Percentiles rank a stretch among this genome's conserved stretches.
Conservation (phyloP, 176 grass and related monocot genomes). For the Coix lacrymajobi region DNA sequence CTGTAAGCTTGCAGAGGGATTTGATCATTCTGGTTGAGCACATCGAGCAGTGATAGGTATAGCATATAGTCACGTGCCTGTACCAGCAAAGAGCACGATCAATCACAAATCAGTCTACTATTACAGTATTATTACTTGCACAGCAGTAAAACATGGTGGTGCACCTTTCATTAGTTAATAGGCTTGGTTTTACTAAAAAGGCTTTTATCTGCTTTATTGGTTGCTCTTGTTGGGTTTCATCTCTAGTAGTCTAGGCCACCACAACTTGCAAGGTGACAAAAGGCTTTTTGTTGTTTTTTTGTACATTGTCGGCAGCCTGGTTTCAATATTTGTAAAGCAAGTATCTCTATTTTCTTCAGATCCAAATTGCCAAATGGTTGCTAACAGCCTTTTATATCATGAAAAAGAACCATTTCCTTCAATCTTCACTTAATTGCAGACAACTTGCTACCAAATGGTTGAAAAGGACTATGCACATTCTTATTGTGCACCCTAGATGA, state of each 20-base stretch:
- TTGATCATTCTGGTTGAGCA: constrained; percentile 45
- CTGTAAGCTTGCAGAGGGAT: constrained; percentile 56
- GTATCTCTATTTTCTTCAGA: constrained; percentile 14
- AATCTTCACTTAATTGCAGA: constrained; percentile 22
- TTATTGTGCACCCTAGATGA: constrained; percentile 20
- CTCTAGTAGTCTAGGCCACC: neutral
- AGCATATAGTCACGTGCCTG: constrained; percentile 63
- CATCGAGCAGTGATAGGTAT: constrained; percentile 55
- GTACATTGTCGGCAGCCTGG: neutral
- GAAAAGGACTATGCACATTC: constrained; percentile 9
- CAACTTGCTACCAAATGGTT: constrained; percentile 8
- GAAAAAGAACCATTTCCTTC: neutral
- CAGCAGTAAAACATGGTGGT: neutral
- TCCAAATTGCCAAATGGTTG: neutral
- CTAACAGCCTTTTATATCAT: neutral
- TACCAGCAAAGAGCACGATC: neutral
- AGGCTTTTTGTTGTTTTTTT: neutral
- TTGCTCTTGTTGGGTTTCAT: neutral
- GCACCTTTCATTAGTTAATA: neutral
- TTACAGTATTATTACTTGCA: constrained; percentile 3
- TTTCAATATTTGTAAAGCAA: neutral
- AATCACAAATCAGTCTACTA: neutral
- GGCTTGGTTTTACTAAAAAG: no score
- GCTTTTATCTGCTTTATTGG: neutral
- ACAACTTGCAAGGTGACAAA: neutral